Base-by-base conservation (phyloP, 208 protist genomes). In the Leptomonas seymouri region DNA sequence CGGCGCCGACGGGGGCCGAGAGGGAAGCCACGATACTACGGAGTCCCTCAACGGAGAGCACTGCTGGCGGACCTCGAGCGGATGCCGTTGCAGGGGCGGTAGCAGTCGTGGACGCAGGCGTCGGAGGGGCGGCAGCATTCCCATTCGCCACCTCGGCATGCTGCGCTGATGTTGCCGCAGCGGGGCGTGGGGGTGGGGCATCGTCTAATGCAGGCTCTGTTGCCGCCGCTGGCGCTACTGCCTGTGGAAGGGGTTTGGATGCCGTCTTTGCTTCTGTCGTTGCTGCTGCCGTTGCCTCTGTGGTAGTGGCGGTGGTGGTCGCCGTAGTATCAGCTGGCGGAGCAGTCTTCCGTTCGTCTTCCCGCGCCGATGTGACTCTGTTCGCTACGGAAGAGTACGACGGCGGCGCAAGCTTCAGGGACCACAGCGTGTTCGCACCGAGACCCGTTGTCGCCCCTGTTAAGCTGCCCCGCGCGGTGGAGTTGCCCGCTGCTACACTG, bases 11-110 rank as follows among this genome's bases (percentile, higher is more conserved):
- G 20, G 56, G 16, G 23, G 57, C 30, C 9, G 71, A 53, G 21
- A 77, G 71, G 16, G 64, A 71, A 3, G 34, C 6, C 8, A 77
- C 20, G 14, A 77, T 60, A 15, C 45, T 48, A 28, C 51, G 55
- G 20, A 77, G 57, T 2, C 71, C 64, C 6, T 71, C 71, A 0
- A 21, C 49, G 20, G 71, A 71, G 23, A 77, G 12, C 23, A 71
- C 58, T 18, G 58, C 64, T 16, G 64, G 28, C 34, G 34, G 34
- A 39, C 7, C 9, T n/a, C 39, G 49, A 27, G 42, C 46, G n/a
- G 46, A 0, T 2, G 46, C 31, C 23, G n/a, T 27, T 30, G 59
- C 27, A 42, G 39, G 39, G 3, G 57, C 6, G 25, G 57, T 42
- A 28, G 12, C 18, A 31, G 23, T 20, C 20, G 36, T 34, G 14